Evolutionary conservation across 2,329 filamentous ascomycete genomes (phyloP).

Genomic region (Calonectria naviculata): DNA sequence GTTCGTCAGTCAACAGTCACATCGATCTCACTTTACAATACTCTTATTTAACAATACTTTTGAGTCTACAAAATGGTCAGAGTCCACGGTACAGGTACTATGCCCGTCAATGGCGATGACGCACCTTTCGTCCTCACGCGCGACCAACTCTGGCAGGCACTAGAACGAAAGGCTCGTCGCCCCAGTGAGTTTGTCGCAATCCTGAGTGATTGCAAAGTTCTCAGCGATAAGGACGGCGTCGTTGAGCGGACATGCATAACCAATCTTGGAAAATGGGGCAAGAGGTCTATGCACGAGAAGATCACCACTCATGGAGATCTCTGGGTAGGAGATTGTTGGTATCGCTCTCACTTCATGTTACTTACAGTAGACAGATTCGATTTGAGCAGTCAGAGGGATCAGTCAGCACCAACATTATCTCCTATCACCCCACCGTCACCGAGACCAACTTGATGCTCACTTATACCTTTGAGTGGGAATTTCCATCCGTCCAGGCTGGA

Average conservation of each 20-base stretch:
- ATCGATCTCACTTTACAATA: no score
- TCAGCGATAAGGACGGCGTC: neutral
- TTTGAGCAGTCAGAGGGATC: neutral
- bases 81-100: neutral
- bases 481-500: neutral
- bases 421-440: neutral
- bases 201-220: neutral
- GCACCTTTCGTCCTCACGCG: neutral
- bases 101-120: neutral
- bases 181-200: neutral
- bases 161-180: neutral
- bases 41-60: neutral
- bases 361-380: neutral
- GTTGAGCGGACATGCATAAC: neutral
- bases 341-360: neutral
- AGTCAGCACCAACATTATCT: neutral
- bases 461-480: neutral
- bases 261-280: neutral
- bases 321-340: neutral
- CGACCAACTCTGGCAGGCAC: neutral
- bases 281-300: neutral
- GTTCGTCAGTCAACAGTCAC: neutral
- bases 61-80: neutral
- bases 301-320: neutral
- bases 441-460: neutral